Base-by-base conservation (phyloP, 202 grass and related monocot species). In the Digitaria exilis region DNA sequence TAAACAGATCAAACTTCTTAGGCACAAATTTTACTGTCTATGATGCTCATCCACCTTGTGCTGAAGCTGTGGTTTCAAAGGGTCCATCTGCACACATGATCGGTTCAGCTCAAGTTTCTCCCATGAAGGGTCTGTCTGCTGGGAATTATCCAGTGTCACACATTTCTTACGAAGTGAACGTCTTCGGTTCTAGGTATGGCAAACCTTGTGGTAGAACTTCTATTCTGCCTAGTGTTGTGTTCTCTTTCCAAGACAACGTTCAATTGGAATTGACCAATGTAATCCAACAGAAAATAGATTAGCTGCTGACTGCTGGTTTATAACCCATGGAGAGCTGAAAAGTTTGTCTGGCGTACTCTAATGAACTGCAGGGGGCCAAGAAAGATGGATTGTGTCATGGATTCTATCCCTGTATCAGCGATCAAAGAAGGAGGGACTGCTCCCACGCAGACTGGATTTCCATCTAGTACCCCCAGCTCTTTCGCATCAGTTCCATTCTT, bases 321-420 rank as follows among this genome's bases (percentile, higher is more conserved):
- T 77, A n/a, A n/a, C 21, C 58, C 13, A 15, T 31, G 28, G n/a
- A 42, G 17, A 79, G 50, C 5, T 57, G 54, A 71, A 34, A 76
- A 76, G n/a, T 29, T 24, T 43, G 22, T 66, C 52, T 54, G 35
- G 37, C 24, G 6, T 84, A 26, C 71, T 75, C 19, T 31, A 84
- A 56, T 69, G 29, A 15, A 37, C 78, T 85, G 29, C 71, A 97
- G 95, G 75, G 88, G 80, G 16, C 95, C 95, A 54, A 93, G 95
- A 91, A 95, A 89, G 80, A 98, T 98, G 88, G 77, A 88, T 1
- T 98, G 95, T 71, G 77, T 91, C 74, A 93, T 98, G 92, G 92
- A 98, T 61, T 98, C 90, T 9, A 95, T 98, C 76, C 88, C 92
- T 80, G 73, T 76, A 73, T 95, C 92, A 62, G 83, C 88, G 49